Conservation (phyloP, 2,329 filamentous ascomycete genomes). For the Davidsoniella neocaledoniae region DNA sequence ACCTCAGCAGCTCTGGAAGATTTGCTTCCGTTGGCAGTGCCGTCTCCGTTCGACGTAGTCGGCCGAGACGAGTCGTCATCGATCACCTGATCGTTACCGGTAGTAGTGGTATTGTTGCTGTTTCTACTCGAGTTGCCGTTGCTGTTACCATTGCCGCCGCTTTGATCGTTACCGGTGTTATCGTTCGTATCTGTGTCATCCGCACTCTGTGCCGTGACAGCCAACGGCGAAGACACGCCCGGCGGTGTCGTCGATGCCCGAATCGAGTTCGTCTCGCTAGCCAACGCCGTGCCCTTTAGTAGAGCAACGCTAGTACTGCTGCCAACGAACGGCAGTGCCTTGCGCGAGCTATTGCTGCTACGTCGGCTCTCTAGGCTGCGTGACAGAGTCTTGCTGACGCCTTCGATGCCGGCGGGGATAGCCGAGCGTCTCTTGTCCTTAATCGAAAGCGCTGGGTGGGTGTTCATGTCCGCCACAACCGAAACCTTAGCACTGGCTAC, state of each 20-base stretch:
- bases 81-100: background rate
- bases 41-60: background rate
- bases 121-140: background rate
- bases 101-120: no score
- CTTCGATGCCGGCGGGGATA: constrained; percentile 44
- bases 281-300: constrained; percentile 33
- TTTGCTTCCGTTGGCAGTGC: background rate
- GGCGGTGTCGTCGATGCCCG: constrained; percentile 27
- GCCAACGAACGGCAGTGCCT: constrained; percentile 42
- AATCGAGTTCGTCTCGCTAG: constrained; percentile 43
- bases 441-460: constrained; percentile 20
- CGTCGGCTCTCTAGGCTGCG: constrained; percentile 84
- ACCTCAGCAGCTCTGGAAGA: background rate
- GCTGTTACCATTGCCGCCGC: no score
- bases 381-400: constrained; percentile 60
- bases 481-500: constrained; percentile 78
- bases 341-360: constrained; percentile 73
- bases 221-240: constrained; percentile 7
- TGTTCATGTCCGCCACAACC: constrained; percentile 57
- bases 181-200: background rate
- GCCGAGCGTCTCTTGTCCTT: constrained; percentile 27
- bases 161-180: no score
- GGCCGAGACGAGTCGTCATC: background rate
- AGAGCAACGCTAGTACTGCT: constrained; percentile 25
- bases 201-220: background rate